Evolutionary conservation across 345 rosid genomes (phyloP).

Genomic region (Streptanthus diversifolius): DNA sequence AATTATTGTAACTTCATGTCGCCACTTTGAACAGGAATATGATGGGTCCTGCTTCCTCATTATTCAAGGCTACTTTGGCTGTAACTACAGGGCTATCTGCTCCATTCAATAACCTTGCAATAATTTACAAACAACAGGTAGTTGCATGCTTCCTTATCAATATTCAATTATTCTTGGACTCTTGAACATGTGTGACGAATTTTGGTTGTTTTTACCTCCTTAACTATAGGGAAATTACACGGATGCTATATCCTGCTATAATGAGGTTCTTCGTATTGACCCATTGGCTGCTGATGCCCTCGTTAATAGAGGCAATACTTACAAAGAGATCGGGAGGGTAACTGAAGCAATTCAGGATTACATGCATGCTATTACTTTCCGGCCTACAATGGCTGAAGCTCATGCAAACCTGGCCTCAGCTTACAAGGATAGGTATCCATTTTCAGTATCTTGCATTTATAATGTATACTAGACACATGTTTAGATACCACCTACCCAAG

Average conservation of each 20-base stretch:
- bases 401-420: slow-evolving; percentile 99
- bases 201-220: slow-evolving; percentile 8
- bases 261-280: slow-evolving; percentile 95
- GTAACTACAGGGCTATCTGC: slow-evolving; percentile 96
- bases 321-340: slow-evolving; percentile 92
- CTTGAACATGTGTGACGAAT: neutral
- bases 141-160: neutral
- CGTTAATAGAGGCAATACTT: slow-evolving; percentile 96
- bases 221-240: slow-evolving; percentile 76
- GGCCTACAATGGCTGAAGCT: slow-evolving; percentile 98
- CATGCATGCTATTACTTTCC: slow-evolving; percentile 64
- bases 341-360: slow-evolving; percentile 97
- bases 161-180: neutral
- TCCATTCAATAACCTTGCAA: slow-evolving; percentile 93
- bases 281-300: slow-evolving; percentile 98
- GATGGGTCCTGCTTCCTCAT: slow-evolving; percentile 74
- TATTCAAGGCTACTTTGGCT: slow-evolving; percentile 82
- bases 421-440: slow-evolving; percentile 85
- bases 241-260: slow-evolving; percentile 96
- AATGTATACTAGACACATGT: neutral
- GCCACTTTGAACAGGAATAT: slow-evolving; percentile 59
- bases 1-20: neutral
- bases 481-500: neutral
- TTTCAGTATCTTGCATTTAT: slow-evolving; percentile 1
- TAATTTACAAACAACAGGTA: slow-evolving; percentile 98